phyloP scores from a whole-genome alignment of 2,329 filamentous ascomycete genomes.

The Emmonsiellopsis sp. region DNA sequence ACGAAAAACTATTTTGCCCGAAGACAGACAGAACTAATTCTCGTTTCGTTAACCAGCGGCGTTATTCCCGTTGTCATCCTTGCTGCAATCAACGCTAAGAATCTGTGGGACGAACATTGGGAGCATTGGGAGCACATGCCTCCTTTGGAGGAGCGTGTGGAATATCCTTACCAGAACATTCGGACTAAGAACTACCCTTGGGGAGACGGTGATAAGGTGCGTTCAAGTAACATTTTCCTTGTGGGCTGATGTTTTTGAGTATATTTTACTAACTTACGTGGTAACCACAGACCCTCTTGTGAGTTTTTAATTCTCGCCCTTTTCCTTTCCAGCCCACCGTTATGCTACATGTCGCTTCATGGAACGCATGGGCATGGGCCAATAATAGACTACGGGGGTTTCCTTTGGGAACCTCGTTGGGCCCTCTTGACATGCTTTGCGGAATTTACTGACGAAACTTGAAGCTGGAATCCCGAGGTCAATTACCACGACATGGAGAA shows the following conservation, averaged over 20 bases:
- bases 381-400: too few relatives aligned
- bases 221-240: conserved; percentile 16
- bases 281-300: conserved; percentile 53
- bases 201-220: conserved; percentile 91
- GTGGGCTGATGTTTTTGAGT: background rate
- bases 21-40: background rate
- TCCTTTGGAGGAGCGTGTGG: conserved; percentile 78
- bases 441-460: conserved; percentile 6
- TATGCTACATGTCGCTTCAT: background rate
- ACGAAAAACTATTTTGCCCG: too few relatives aligned
- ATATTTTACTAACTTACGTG: conserved; percentile 6
- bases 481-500: conserved; percentile 97
- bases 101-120: conserved; percentile 94
- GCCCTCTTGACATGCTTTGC: background rate
- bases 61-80: conserved; percentile 65
- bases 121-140: conserved; percentile 83
- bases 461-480: conserved; percentile 85
- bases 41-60: conserved; percentile 39
- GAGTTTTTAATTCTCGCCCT: conserved; percentile 30
- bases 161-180: conserved; percentile 98
- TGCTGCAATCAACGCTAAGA: conserved; percentile 72
- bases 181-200: conserved; percentile 91
- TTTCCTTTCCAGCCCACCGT: background rate
- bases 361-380: too few relatives aligned
- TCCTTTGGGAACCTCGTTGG: too few relatives aligned